These are phyloP conservation scores for Globisporangium orthogonon DNA, from an alignment of 352 stramenopile genomes.

Conservation along the genomic window DNA sequence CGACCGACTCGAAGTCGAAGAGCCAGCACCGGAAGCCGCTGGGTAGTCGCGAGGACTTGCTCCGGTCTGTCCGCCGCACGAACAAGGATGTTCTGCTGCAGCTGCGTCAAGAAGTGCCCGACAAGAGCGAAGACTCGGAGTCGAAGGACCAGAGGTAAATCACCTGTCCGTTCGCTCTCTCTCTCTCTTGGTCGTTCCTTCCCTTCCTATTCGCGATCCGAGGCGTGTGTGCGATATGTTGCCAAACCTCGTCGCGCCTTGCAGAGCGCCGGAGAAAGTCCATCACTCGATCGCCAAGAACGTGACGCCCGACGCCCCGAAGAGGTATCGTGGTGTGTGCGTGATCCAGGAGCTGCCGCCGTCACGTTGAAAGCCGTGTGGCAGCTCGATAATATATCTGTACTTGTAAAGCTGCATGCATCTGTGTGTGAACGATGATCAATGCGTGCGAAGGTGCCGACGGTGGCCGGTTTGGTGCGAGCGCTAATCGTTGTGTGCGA, in stretches of 20 bases:
- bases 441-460: neutral
- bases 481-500: slow-evolving; percentile 5
- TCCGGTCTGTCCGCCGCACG: slow-evolving; percentile 41
- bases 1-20: slow-evolving; percentile 3
- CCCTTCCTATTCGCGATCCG: neutral
- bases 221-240: slow-evolving; percentile 4
- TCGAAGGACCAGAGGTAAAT: slow-evolving; percentile 29
- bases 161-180: neutral
- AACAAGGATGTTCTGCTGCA: slow-evolving; percentile 81
- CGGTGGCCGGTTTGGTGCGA: neutral
- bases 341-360: neutral
- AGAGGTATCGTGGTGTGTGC: slow-evolving; percentile 31
- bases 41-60: slow-evolving; percentile 59
- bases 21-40: slow-evolving; percentile 50
- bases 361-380: neutral
- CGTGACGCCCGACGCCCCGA: slow-evolving; percentile 20
- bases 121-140: slow-evolving; percentile 14
- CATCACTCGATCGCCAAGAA: slow-evolving; percentile 17
- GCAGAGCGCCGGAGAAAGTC: slow-evolving; percentile 24
- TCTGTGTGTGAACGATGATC: slow-evolving; percentile 2
- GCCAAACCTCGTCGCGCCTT: slow-evolving; percentile 14
- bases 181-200: neutral
- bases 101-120: slow-evolving; percentile 16
- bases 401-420: slow-evolving; percentile 9
- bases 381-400: slow-evolving; percentile 16